Percentiles rank a stretch among this genome's conserved stretches.
phyloP scores from a whole-genome alignment of 192 early-diverging fungal genomes.

The Dimargaris verticillata region DNA sequence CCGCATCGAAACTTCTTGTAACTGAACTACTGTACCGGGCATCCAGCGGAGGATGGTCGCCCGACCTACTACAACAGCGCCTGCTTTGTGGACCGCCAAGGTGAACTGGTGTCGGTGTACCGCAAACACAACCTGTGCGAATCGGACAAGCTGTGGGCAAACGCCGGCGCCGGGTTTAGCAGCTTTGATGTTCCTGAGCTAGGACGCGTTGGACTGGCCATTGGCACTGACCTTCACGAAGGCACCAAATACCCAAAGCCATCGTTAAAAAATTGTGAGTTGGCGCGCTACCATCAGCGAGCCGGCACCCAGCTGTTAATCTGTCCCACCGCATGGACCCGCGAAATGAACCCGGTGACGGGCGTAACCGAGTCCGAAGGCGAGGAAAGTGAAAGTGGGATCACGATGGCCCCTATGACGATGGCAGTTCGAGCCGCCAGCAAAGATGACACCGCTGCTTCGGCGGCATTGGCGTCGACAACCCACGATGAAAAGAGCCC shows the following conservation, averaged over 20 bases:
- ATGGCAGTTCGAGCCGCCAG: background rate
- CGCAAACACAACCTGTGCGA: slow-evolving; percentile 53
- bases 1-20: too few species aligned
- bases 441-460: background rate
- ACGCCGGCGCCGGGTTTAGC: slow-evolving; percentile 42
- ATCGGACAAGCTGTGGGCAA: slow-evolving; percentile 60
- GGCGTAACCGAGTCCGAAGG: background rate
- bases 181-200: slow-evolving; percentile 30
- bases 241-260: background rate
- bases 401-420: background rate
- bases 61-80: slow-evolving; percentile 42
- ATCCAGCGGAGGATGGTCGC: slow-evolving; percentile 1
- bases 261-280: background rate
- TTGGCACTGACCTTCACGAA: slow-evolving; percentile 1
- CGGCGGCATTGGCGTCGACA: background rate
- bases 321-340: background rate
- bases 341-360: background rate
- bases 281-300: background rate
- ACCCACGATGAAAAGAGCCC: background rate
- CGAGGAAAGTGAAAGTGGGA: background rate
- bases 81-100: slow-evolving; percentile 34
- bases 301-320: background rate
- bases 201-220: slow-evolving; percentile 29
- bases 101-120: slow-evolving; percentile 36
- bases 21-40: background rate